These are phyloP conservation scores for Plenodomus lindquistii DNA, from an alignment of 2,329 filamentous ascomycete species.

Conservation along the genomic window DNA sequence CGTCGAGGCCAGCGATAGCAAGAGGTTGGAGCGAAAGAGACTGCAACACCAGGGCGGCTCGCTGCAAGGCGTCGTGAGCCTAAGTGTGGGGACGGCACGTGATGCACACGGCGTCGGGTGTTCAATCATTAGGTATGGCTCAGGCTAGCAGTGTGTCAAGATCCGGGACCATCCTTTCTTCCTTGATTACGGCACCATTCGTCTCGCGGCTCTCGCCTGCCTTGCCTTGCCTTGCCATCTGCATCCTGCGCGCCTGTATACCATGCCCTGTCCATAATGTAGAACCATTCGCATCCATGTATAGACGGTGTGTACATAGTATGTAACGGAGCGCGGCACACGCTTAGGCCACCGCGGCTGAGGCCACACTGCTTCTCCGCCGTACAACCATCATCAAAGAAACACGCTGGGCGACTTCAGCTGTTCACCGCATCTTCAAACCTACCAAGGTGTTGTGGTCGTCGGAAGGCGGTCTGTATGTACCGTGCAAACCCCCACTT, in stretches of 20 bases:
- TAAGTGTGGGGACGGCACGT: slow-evolving; percentile 17
- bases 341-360: slow-evolving; percentile 6
- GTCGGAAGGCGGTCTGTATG: not conserved
- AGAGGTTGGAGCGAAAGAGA: slow-evolving; percentile 18
- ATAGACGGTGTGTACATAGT: too few relatives aligned
- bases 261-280: slow-evolving; percentile 11
- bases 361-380: not conserved
- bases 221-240: slow-evolving; percentile 16
- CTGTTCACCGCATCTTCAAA: slow-evolving; percentile 4
- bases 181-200: slow-evolving; percentile 3
- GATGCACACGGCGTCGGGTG: too few relatives aligned
- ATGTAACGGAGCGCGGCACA: too few relatives aligned
- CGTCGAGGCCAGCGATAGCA: slow-evolving; percentile 12
- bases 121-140: slow-evolving; percentile 19
- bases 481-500: slow-evolving; percentile 8
- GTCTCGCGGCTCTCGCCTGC: slow-evolving; percentile 13
- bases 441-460: not conserved
- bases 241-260: slow-evolving; percentile 11
- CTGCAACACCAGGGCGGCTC: slow-evolving; percentile 23
- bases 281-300: slow-evolving; percentile 20
- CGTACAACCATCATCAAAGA: slow-evolving; percentile 10
- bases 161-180: slow-evolving; percentile 8
- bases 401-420: not conserved
- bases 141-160: slow-evolving; percentile 19
- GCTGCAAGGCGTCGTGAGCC: slow-evolving; percentile 22